Percentiles rank a stretch among this genome's conserved stretches.
phyloP scores from a whole-genome alignment of 352 stramenopile genomes.

The Blastocystis sp. region DNA sequence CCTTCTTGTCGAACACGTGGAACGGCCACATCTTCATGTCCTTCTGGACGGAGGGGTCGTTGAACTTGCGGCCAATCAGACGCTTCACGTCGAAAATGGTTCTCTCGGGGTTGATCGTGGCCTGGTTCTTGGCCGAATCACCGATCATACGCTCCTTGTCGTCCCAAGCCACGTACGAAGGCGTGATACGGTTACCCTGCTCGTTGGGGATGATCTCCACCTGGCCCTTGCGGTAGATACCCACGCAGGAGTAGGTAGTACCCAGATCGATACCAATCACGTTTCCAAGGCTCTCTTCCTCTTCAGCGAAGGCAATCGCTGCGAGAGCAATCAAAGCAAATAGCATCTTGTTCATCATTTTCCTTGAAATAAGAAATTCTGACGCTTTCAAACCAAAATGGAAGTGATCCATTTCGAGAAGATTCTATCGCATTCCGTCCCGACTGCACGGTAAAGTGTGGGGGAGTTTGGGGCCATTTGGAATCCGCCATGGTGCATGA shows the following conservation, averaged over 20 bases:
- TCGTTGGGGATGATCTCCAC: constrained; percentile 55
- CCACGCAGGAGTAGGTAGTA: background rate
- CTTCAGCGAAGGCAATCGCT: constrained; percentile 19
- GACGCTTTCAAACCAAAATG: too few species aligned
- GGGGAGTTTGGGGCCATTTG: too few species aligned
- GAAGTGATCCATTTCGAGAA: too few species aligned
- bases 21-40: constrained; percentile 98
- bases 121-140: constrained; percentile 19
- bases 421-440: too few species aligned
- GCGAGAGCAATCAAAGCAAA: constrained; percentile 43
- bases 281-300: constrained; percentile 32
- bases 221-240: constrained; percentile 4
- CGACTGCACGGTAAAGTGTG: too few species aligned
- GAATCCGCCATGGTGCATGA: too few species aligned
- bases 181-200: constrained; percentile 48
- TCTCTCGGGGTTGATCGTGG: constrained; percentile 14
- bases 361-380: too few species aligned
- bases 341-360: constrained; percentile 59
- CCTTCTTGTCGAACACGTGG: constrained; percentile 87
- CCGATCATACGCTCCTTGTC: constrained; percentile 35
- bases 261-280: background rate
- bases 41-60: constrained; percentile 91
- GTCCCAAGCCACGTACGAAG: constrained; percentile 50
- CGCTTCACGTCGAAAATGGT: constrained; percentile 93
- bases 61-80: constrained; percentile 75